Conservation (phyloP, 805 yeast genomes). For the Torulaspora gathmanii region DNA sequence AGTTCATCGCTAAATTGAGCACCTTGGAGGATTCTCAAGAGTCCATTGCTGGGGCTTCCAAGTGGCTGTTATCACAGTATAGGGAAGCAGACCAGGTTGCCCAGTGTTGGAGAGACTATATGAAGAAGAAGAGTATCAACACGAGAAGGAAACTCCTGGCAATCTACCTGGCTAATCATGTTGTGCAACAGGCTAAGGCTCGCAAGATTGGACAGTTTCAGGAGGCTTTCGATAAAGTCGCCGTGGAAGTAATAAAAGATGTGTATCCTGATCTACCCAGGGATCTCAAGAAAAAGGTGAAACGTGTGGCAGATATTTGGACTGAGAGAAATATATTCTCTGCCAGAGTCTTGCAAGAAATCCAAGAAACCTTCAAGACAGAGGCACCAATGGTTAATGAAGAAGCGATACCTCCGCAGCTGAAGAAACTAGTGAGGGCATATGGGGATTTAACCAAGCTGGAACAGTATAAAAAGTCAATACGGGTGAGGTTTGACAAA, state of each 20-base stretch:
- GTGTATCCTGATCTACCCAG: conserved; percentile 38
- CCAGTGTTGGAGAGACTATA: conserved; percentile 27
- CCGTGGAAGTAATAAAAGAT: conserved; percentile 34
- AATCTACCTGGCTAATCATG: conserved; percentile 34
- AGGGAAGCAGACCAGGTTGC: conserved; percentile 27
- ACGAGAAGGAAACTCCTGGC: conserved; percentile 31
- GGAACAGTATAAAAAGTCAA: conserved; percentile 24
- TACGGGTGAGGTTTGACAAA: conserved; percentile 30
- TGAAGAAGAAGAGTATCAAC: conserved; percentile 23
- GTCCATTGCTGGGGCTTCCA: conserved; percentile 32
- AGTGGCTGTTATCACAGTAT: conserved; percentile 32
- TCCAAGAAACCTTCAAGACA: conserved; percentile 26
- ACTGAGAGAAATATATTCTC: conserved; percentile 52
- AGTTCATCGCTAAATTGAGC: conserved; percentile 25
- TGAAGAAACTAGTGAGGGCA: conserved; percentile 28
- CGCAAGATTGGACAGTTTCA: conserved; percentile 32
- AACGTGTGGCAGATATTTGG: conserved; percentile 63
- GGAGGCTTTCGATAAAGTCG: conserved; percentile 25
- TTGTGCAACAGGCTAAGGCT: conserved; percentile 33
- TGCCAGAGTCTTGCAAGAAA: conserved; percentile 29
- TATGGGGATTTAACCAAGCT: conserved; percentile 22
- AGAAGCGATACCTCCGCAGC: conserved; percentile 35
- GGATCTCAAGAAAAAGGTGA: conserved; percentile 49
- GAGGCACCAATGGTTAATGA: conserved; percentile 18
- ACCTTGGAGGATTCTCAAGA: conserved; percentile 35